Evolutionary conservation across 129 eudicot species (phyloP).

Genomic region (Gnaphalium uliginosum): DNA sequence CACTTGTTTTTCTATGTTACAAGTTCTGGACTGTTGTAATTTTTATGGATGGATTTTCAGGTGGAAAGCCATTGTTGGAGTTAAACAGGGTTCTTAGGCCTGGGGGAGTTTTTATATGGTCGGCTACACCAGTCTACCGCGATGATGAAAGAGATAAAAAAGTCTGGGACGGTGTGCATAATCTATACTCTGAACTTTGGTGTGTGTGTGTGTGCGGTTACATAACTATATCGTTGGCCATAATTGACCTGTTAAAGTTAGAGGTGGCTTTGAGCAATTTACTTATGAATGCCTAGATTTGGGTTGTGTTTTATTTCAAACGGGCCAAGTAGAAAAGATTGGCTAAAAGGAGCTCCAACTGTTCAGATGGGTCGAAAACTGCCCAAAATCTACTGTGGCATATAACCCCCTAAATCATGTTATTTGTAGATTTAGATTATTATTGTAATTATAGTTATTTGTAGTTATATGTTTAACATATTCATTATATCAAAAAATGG

Average conservation of each 20-base stretch:
- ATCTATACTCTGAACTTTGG: not conserved
- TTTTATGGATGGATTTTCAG: conserved; percentile 43
- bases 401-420: not conserved
- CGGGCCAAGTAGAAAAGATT: not conserved
- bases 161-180: conserved; percentile 74
- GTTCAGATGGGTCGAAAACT: conserved; percentile 1
- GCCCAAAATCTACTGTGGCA: not conserved
- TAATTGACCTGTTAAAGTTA: not conserved
- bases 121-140: conserved; percentile 96
- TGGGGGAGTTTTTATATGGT: conserved; percentile 96
- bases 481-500: not conserved
- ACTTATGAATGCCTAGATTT: not conserved
- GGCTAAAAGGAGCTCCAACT: not conserved
- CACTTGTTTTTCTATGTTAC: not conserved
- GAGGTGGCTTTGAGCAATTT: not conserved
- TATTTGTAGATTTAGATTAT: not conserved
- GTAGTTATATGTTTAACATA: not conserved
- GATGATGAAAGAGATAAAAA: conserved; percentile 62
- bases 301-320: conserved; percentile 12
- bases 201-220: not conserved
- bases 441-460: not conserved
- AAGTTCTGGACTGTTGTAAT: conserved; percentile 9
- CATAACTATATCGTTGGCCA: not conserved
- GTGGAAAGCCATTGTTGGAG: conserved; percentile 93
- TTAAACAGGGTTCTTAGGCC: conserved; percentile 91